These are phyloP conservation scores for Pulchroboletus neoregius DNA, from an alignment of 1,284 basidiomycete species.

Conservation along the genomic window DNA sequence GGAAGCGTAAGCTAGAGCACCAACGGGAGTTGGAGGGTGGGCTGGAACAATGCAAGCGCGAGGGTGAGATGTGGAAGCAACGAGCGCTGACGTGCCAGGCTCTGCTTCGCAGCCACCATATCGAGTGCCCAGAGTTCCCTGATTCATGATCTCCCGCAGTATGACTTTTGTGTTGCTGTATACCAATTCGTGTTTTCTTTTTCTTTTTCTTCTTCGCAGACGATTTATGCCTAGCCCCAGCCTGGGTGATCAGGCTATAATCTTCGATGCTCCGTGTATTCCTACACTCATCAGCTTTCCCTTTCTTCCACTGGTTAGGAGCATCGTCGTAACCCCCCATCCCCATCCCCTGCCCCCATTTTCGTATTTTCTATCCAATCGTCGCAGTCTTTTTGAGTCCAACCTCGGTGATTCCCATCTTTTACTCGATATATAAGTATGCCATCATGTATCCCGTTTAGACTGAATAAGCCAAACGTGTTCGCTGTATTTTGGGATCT, in stretches of 20 bases:
- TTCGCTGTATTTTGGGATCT: not conserved
- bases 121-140: constrained; percentile 42
- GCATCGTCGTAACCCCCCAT: constrained; percentile 46
- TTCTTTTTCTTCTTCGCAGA: constrained; percentile 13
- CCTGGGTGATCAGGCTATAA: constrained; percentile 19
- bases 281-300: constrained; percentile 27
- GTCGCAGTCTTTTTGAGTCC: not conserved
- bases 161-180: constrained; percentile 7
- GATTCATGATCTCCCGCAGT: constrained; percentile 28
- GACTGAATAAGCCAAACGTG: constrained; percentile 6
- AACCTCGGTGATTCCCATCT: constrained; percentile 1
- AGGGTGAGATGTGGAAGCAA: constrained; percentile 56
- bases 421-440: constrained; percentile 7
- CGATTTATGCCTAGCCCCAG: constrained; percentile 13
- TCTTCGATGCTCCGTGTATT: constrained; percentile 48
- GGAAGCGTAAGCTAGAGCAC: constrained; percentile 75
- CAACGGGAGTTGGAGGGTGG: constrained; percentile 57
- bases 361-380: constrained; percentile 1
- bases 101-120: constrained; percentile 45
- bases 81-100: constrained; percentile 46
- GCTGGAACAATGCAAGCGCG: constrained; percentile 44
- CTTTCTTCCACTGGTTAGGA: constrained; percentile 42
- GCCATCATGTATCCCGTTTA: constrained; percentile 8
- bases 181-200: constrained; percentile 16
- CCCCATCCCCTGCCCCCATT: constrained; percentile 16